Base-by-base conservation (phyloP, 2,329 filamentous ascomycete species). In the Xylariaceae sp. region DNA sequence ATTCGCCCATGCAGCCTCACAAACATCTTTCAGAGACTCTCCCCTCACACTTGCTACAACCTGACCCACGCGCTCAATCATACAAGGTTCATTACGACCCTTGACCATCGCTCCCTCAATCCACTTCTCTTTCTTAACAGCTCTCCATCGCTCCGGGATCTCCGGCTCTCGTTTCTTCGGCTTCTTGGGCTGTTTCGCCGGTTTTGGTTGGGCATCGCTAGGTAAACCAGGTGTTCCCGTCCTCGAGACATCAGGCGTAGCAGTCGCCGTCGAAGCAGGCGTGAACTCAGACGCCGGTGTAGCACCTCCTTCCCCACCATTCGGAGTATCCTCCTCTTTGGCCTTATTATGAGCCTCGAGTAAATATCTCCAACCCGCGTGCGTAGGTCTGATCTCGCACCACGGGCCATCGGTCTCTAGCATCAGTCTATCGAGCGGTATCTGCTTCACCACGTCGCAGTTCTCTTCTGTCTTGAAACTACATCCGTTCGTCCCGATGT, bases 351-450 rank as follows among this genome's bases (percentile, higher is more conserved):
- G 56, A 50, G 71, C 70, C 55, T 77, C 73, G 4, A 82, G 68
- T 11, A 84, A 71, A 59, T 87, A 88, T 69, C 87, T 87, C 63
- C 87, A 89, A 2, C 90, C 90, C 31, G 92, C 91, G 72, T 99
- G 93, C 31, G 83, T 90, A 1, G 91, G 87, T 19, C 94, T 79
- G 53, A 99, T 93, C 70, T 99, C 94, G 66, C 94, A 99, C 89
- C 94, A 99, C 3, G 94, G 94, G 2, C 94, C 94, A 68, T 99
- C 94, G 0, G 94, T 99, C 77, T 99, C 94, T 44, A 99, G 84
- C 80, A 97, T 95, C 48, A 99, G 71, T 43, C 86, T 75, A 50
- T 92, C 84, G 11, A 99, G 74, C 11, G 86, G 88, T 38, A 97
- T 84, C 54, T 87, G 82, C 57, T 80, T 84, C 11, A 97, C 90